Evolutionary conservation across 257 asterid species (phyloP).

Genomic region (Solanum chmielewskii): DNA sequence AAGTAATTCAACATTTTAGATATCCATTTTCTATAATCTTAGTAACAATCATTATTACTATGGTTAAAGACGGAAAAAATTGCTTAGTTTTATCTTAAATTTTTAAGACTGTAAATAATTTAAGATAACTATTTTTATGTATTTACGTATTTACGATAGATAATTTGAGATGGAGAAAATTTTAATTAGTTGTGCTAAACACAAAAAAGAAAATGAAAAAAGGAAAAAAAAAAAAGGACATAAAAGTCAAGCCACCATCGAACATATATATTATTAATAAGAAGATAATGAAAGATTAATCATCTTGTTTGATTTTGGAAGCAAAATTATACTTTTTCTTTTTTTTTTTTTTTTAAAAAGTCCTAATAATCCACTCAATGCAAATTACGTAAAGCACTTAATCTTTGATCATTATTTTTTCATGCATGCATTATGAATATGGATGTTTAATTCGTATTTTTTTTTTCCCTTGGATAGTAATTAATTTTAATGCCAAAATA

Average conservation of each 20-base stretch:
- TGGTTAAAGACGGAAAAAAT: background rate
- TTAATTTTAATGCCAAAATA: background rate
- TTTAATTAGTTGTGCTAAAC: background rate
- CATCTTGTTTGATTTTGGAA: background rate
- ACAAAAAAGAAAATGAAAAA: background rate
- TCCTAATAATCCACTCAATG: background rate
- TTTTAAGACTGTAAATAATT: too few species aligned
- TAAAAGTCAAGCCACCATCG: background rate
- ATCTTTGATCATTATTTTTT: background rate
- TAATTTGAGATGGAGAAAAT: too few species aligned
- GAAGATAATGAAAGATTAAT: background rate
- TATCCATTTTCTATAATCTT: too few species aligned
- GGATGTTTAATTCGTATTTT: background rate
- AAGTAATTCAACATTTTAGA: background rate
- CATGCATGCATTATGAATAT: background rate
- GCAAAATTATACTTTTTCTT: background rate
- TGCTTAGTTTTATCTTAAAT: too few species aligned
- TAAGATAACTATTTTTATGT: too few species aligned
- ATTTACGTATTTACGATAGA: fast-evolving
- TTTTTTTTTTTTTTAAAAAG: background rate
- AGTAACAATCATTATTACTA: too few species aligned
- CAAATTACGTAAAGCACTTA: background rate
- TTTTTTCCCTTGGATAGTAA: background rate
- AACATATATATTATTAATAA: background rate
- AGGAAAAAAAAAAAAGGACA: background rate